Evolutionary conservation across 306 rosid genomes (phyloP), one percentile per base, ranked within the genome.

Genomic region (Echinosophora koreensis): DNA sequence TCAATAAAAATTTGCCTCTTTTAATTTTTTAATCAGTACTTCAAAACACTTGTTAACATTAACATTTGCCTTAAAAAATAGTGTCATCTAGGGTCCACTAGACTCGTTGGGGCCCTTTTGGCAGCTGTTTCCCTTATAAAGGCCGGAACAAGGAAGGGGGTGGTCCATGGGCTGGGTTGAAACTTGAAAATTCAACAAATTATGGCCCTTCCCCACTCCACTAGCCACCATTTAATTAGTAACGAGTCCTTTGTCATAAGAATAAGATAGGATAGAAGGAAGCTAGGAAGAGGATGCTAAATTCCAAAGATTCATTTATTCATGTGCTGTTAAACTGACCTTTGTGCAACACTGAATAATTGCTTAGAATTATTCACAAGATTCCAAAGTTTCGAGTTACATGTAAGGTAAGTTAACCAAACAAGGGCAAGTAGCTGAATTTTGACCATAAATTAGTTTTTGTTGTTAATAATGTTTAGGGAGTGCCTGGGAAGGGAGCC

Each of bases 311-410:
- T 42, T 34, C 46, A 54, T 81, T 32, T 82, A 46, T 71, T 35
- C 59, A 65, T 76, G 56, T 42, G 46, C 11, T 44, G 14, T 76
- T 60, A 15, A 46, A 65, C 60, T 69, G 55, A 79, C 46, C 12
- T 6, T 46, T 9, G 42, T 42, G 11, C 42, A 34, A 37, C 28
- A 15, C 49, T 46, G 15, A 9, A 30, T 46, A 11, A 17, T 16
- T 54, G 72, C 9, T 42, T 71, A 2, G 4, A 52, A 49, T 66
- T 52, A 61, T 73, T 77, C 77, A 67, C 65, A 35, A 35, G 2
- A 77, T 44, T 66, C 66, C 83, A 77, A 66, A 66, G 0, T 17
- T 72, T 60, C 70, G 67, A 77, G 83, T 83, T 83, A 10, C 80
- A 78, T 79, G 78, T 71, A 84, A 76, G 15, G 13, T 30, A 46